phyloP scores from a whole-genome alignment of 2,329 filamentous ascomycete species.

The Venturiaceae sp. region DNA sequence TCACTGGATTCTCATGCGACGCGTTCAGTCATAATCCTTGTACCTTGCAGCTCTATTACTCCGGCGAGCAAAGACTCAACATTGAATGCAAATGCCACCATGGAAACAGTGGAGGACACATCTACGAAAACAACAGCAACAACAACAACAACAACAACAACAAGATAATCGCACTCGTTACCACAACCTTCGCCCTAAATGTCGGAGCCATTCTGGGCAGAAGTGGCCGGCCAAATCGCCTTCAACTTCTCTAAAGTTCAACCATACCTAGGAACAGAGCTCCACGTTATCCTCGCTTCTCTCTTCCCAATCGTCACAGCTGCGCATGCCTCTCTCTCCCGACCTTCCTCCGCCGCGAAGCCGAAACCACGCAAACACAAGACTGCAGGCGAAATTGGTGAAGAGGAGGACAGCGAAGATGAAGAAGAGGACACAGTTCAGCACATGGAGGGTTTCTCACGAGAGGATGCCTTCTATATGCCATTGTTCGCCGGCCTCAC shows the following conservation, averaged over 20 bases:
- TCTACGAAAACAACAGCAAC: too few species aligned
- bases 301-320: conserved; percentile 77
- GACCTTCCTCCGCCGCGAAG: conserved; percentile 69
- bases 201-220: conserved; percentile 11
- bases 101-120: neutral
- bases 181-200: neutral
- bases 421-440: conserved; percentile 45
- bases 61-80: too few species aligned
- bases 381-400: conserved; percentile 27
- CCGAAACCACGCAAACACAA: conserved; percentile 41
- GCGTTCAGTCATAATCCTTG: neutral
- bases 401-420: conserved; percentile 41
- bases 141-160: too few species aligned
- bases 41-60: too few species aligned
- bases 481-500: conserved; percentile 66
- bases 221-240: conserved; percentile 29
- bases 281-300: conserved; percentile 57
- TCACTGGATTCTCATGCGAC: too few species aligned
- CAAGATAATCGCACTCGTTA: too few species aligned
- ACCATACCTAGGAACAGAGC: conserved; percentile 43
- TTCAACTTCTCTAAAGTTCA: conserved; percentile 33
- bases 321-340: conserved; percentile 73
- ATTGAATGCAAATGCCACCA: too few species aligned
- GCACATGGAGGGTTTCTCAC: conserved; percentile 58
- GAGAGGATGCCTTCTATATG: conserved; percentile 75